A percentile compares a stretch with the other conserved stretches of the same genome.
Evolutionary conservation across 2,329 filamentous ascomycete species (phyloP).

Genomic region (Alternaria arbusti): DNA sequence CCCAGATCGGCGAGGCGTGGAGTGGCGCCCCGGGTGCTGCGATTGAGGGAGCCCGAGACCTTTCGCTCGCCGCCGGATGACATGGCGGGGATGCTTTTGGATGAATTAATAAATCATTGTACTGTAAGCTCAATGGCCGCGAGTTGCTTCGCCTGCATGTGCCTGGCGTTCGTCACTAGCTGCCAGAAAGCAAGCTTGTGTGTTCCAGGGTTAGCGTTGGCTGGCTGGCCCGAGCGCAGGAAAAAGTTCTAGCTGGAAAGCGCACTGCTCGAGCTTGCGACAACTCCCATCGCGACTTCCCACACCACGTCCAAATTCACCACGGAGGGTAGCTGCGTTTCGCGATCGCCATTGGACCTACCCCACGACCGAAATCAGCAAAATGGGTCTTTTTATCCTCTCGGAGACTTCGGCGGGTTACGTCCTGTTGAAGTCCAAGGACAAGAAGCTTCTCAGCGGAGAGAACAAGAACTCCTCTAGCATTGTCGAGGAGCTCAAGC

Average conservation of each 20-base stretch:
- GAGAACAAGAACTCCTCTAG: conserved; percentile 79
- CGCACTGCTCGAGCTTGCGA: conserved; percentile 18
- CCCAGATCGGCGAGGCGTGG: conserved; percentile 46
- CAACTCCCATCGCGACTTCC: conserved; percentile 24
- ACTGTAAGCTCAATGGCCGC: background rate
- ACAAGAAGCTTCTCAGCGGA: conserved; percentile 93
- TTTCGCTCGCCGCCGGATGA: conserved; percentile 41
- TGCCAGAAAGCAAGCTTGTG: background rate
- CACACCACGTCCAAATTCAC: conserved; percentile 20
- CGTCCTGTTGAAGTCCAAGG: conserved; percentile 96
- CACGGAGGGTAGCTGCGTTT: conserved; percentile 14
- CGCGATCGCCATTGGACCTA: conserved; percentile 12
- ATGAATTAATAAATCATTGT: background rate
- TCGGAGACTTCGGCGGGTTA: conserved; percentile 73
- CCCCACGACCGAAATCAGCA: conserved; percentile 1
- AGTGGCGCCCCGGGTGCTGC: conserved; percentile 39
- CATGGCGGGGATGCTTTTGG: conserved; percentile 1
- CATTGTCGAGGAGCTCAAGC: conserved; percentile 87
- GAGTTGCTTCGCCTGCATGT: background rate
- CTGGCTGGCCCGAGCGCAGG: conserved; percentile 7
- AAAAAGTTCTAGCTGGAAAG: conserved; percentile 18
- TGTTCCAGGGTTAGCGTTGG: conserved; percentile 5
- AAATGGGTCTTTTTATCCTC: conserved; percentile 53
- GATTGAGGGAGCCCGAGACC: conserved; percentile 34
- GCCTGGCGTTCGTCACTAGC: background rate